A percentile compares a stretch with the other conserved stretches of the same genome.
Evolutionary conservation across 78 protist species (phyloP).

Genomic region (Dictyostelium discoideum): DNA sequence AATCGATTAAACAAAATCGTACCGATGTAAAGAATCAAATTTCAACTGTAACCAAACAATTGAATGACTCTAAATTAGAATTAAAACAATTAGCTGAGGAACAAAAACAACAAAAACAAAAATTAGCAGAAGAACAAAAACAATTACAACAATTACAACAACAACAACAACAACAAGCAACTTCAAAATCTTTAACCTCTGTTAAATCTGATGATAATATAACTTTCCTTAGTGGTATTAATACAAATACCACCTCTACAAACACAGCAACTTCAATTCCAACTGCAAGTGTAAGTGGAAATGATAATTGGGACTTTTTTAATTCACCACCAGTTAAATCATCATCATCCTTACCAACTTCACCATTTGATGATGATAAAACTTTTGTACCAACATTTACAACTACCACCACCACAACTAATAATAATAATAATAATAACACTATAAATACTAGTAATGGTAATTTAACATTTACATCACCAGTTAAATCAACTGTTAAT

Average conservation of each 20-base stretch:
- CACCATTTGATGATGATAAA: constrained; percentile 23
- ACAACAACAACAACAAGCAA: not conserved
- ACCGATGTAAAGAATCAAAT: constrained; percentile 16
- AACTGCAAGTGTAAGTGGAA: constrained; percentile 23
- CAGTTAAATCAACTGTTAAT: not conserved
- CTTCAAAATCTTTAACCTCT: not conserved
- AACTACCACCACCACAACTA: not conserved
- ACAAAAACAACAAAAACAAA: constrained; percentile 35
- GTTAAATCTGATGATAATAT: constrained; percentile 33
- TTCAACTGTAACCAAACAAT: not conserved
- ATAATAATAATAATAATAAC: not conserved
- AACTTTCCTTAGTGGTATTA: not conserved
- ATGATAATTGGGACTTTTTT: constrained; percentile 26
- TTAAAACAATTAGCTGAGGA: constrained; percentile 19
- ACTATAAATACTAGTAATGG: not conserved
- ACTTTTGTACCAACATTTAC: not conserved
- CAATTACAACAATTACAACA: not conserved
- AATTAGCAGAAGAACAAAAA: constrained; percentile 41
- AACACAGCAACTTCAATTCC: not conserved
- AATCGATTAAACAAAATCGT: constrained; percentile 12
- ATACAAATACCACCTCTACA: not conserved
- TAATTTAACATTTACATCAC: constrained; percentile 1
- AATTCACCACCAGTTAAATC: not conserved
- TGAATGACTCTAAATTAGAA: constrained; percentile 30
- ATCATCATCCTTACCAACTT: constrained; percentile 32